Evolutionary conservation across 257 asterid genomes (phyloP), one percentile per base, ranked within the genome.

Genomic region (Nicotiana obtusifolia): DNA sequence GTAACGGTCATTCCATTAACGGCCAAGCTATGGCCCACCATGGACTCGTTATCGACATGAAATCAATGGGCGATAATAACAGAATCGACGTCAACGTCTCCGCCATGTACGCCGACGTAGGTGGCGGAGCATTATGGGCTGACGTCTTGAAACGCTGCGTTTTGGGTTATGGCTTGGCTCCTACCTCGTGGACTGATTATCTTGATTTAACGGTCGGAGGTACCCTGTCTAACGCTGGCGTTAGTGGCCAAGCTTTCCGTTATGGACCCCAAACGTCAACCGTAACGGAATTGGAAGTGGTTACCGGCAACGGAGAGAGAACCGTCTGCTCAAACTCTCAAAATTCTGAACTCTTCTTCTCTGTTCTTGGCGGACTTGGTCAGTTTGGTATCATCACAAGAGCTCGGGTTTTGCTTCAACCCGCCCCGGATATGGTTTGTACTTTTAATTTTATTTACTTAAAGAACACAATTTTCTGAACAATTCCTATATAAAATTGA

Each of bases 1-100:
- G 99, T 31, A 96, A 96, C 93, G 98, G 99, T 31, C 99, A 94
- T 88, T 91, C 97, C 60, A 87, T 92, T 88, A 90, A 91, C 96
- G 99, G 99, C 56, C 99, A 95, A 83, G 90, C 99, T 61, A 90
- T 91, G 97, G 97, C 98, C 87, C 90, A 90, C 88, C 86, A 86
- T 1, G 98, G 98, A 24, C 83, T 94, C 3, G 90, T 91, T 84
- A 77, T 95, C 76, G 97, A 91, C 80, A 95, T 92, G 97, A 88
- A 80, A 47, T 81, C 97, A 10, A 19, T 92, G 68, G 87, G 78
- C 1, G 37, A 71, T 62, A 64, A 81, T 31, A 71, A 82, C 31
- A 26, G 28, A 17, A 85, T 89, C 75, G 80, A 84, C 57, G 95
- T 92, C 33, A 86, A 85, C 83, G 79, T 78, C 54, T 76, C 19